phyloP scores from a whole-genome alignment of 2,329 filamentous ascomycete species.

The Trematosphaeria pertusa region DNA sequence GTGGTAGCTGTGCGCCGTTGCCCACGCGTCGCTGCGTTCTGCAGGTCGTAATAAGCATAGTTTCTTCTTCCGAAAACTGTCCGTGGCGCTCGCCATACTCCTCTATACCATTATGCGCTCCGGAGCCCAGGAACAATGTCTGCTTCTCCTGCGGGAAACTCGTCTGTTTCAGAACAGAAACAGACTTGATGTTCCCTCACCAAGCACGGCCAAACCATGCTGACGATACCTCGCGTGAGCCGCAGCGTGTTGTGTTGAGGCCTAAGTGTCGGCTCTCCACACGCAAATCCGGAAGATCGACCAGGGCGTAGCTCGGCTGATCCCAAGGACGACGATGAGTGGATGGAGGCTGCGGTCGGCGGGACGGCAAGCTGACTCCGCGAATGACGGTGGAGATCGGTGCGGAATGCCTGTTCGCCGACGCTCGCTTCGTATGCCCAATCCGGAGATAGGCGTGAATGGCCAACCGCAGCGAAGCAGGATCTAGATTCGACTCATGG shows the following conservation, averaged over 20 bases:
- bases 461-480: background rate
- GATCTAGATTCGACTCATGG: background rate
- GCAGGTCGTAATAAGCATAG: background rate
- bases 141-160: background rate
- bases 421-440: background rate
- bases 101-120: background rate
- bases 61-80: background rate
- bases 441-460: conserved; percentile 4
- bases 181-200: conserved; percentile 4
- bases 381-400: conserved; percentile 9
- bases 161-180: conserved; percentile 10
- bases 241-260: conserved; percentile 9
- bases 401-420: background rate
- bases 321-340: background rate
- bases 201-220: conserved; percentile 1
- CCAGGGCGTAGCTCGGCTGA: conserved; percentile 4
- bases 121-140: background rate
- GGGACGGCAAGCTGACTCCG: conserved; percentile 5
- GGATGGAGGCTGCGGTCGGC: conserved; percentile 9
- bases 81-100: conserved; percentile 1
- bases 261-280: conserved; percentile 17
- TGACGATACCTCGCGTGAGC: conserved; percentile 4
- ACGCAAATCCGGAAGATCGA: conserved; percentile 11
- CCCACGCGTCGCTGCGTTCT: conserved; percentile 3
- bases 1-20: conserved; percentile 9